These are phyloP conservation scores for Verticillium nubilum DNA, from an alignment of 2,329 filamentous ascomycete species.

Conservation along the genomic window DNA sequence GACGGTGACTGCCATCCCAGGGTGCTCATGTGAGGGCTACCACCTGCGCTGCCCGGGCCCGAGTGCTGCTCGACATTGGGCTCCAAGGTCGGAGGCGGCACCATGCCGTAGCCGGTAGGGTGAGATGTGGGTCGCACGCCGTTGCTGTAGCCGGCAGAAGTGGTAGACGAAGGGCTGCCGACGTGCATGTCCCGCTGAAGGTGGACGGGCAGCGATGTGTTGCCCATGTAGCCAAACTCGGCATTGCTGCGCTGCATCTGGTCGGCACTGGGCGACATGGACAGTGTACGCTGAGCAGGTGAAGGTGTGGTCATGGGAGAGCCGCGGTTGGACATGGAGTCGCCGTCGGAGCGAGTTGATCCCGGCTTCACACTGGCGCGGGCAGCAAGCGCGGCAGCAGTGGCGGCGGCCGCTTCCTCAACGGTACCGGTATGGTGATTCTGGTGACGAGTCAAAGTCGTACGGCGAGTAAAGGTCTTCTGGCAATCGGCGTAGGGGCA, in stretches of 20 bases:
- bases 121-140: conserved; percentile 74
- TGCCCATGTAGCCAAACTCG: conserved; percentile 73
- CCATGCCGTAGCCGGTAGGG: conserved; percentile 65
- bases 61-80: conserved; percentile 74
- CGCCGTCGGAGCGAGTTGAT: conserved; percentile 61
- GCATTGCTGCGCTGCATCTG: conserved; percentile 58
- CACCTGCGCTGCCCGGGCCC: conserved; percentile 62
- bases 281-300: conserved; percentile 71
- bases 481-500: conserved; percentile 97
- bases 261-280: conserved; percentile 70
- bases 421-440: conserved; percentile 94
- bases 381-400: conserved; percentile 74
- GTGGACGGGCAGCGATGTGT: conserved; percentile 75
- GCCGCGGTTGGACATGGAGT: conserved; percentile 64
- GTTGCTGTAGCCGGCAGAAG: conserved; percentile 53
- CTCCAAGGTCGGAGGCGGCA: conserved; percentile 75
- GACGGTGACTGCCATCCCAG: conserved; percentile 85
- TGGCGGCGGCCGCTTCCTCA: conserved; percentile 86
- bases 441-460: conserved; percentile 90
- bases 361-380: conserved; percentile 31
- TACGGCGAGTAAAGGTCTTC: conserved; percentile 95
- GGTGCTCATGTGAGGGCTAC: conserved; percentile 79
- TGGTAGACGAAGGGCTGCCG: conserved; percentile 64
- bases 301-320: conserved; percentile 78
- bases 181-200: conserved; percentile 70